Evolutionary conservation across 139 green algal species (phyloP).

Genomic region (Haematococcus lacustris): DNA sequence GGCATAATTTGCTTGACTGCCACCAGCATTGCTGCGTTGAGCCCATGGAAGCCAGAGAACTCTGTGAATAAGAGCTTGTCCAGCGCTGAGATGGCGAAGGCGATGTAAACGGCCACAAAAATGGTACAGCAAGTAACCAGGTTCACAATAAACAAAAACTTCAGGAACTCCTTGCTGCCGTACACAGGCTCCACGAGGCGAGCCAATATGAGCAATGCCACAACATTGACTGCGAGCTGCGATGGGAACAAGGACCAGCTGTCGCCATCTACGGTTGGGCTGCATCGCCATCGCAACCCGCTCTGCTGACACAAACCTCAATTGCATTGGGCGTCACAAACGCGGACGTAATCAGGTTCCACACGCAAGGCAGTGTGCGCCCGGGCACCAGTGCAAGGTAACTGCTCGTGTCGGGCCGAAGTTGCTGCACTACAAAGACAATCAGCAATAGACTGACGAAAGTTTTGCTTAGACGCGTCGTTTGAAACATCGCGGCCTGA

Average conservation of each 20-base stretch:
- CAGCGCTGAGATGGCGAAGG: slow-evolving; percentile 29
- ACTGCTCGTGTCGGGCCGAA: slow-evolving; percentile 18
- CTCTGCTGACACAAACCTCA: slow-evolving; percentile 23
- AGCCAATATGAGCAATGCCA: slow-evolving; percentile 58
- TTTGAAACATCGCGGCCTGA: slow-evolving; percentile 16
- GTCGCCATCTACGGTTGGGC: neutral
- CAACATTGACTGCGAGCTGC: slow-evolving; percentile 56
- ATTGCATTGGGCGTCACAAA: slow-evolving; percentile 37
- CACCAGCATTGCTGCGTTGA: slow-evolving; percentile 75
- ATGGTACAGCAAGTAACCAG: slow-evolving; percentile 34
- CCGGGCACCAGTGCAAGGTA: slow-evolving; percentile 51
- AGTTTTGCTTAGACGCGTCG: slow-evolving; percentile 36
- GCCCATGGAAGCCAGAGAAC: slow-evolving; percentile 83
- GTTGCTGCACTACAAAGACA: slow-evolving; percentile 20
- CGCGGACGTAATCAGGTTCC: slow-evolving; percentile 46
- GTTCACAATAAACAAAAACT: slow-evolving; percentile 64
- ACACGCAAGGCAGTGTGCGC: slow-evolving; percentile 46
- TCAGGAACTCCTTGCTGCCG: slow-evolving; percentile 72
- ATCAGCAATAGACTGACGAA: slow-evolving; percentile 28
- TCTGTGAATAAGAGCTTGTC: slow-evolving; percentile 39
- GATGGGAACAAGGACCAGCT: neutral
- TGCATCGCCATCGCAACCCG: neutral
- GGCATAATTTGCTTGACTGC: slow-evolving; percentile 89
- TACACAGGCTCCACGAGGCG: slow-evolving; percentile 78
- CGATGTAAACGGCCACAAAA: slow-evolving; percentile 57